phyloP scores from a whole-genome alignment of 768 basidiomycete species.

The Amyloporia xantha region DNA sequence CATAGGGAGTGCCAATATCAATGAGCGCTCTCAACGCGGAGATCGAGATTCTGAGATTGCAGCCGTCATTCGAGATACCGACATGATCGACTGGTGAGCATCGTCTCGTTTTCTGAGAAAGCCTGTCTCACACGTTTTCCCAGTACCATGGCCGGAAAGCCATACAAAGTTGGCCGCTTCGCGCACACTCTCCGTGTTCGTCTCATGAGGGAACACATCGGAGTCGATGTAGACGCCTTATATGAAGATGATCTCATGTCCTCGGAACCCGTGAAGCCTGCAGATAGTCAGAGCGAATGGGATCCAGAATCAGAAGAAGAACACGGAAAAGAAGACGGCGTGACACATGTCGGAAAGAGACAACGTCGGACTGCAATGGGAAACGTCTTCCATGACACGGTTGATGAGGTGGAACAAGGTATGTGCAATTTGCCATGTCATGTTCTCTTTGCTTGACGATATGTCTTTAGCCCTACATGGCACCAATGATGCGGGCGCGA shows the following conservation, averaged over 20 bases:
- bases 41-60: conserved; percentile 97
- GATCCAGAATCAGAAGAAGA: conserved; percentile 70
- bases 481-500: conserved; percentile 31
- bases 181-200: conserved; percentile 91
- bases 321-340: conserved; percentile 35
- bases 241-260: conserved; percentile 67
- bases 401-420: conserved; percentile 48
- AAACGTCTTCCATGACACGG: conserved; percentile 28
- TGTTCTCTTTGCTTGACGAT: no score
- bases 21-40: conserved; percentile 91
- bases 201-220: conserved; percentile 95
- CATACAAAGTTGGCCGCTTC: conserved; percentile 94
- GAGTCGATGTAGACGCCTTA: conserved; percentile 87
- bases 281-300: conserved; percentile 55
- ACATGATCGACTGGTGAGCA: conserved; percentile 85
- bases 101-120: not conserved
- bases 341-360: conserved; percentile 21
- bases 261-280: conserved; percentile 41
- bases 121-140: not conserved
- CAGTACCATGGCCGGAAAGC: conserved; percentile 89
- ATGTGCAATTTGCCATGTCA: no score
- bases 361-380: conserved; percentile 15
- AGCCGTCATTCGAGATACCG: conserved; percentile 90
- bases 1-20: conserved; percentile 96
- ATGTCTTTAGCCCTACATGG: conserved; percentile 38